These are phyloP conservation scores for Spiraea crenata DNA, from an alignment of 331 rosid species.

Conservation along the genomic window DNA sequence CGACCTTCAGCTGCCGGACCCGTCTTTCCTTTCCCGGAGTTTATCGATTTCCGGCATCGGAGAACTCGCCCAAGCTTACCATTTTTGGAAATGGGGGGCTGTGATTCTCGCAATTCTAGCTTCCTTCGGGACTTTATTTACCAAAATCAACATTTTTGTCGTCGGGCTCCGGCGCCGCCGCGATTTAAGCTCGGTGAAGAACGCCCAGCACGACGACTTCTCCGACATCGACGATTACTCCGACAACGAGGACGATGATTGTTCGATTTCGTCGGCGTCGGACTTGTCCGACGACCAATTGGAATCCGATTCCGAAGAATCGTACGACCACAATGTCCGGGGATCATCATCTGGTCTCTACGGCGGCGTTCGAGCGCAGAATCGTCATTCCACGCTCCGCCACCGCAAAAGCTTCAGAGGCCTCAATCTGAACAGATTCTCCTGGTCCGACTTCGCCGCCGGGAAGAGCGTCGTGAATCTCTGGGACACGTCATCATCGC, in stretches of 20 bases:
- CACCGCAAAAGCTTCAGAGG: constrained; percentile 47
- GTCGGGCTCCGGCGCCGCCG: constrained; percentile 27
- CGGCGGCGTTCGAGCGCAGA: constrained; percentile 23
- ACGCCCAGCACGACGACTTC: constrained; percentile 19
- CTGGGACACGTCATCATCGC: constrained; percentile 48
- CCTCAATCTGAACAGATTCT: constrained; percentile 20
- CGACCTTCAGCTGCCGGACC: constrained; percentile 49
- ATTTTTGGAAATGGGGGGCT: constrained; percentile 86
- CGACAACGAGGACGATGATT: constrained; percentile 22
- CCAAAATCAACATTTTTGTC: constrained; percentile 47
- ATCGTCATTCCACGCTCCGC: constrained; percentile 19
- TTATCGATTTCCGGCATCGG: constrained; percentile 32
- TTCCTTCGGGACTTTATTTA: constrained; percentile 55
- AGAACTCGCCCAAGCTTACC: constrained; percentile 35
- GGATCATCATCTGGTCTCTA: constrained; percentile 26
- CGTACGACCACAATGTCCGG: constrained; percentile 22
- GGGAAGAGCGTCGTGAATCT: constrained; percentile 76
- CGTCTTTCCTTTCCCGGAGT: constrained; percentile 40
- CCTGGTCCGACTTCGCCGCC: constrained; percentile 55
- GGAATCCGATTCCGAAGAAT: constrained; percentile 25
- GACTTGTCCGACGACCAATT: constrained; percentile 13
- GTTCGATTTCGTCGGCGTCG: constrained; percentile 25
- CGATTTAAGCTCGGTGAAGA: constrained; percentile 26
- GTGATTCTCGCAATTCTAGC: constrained; percentile 66
- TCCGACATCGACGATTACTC: constrained; percentile 25